Base-by-base conservation (phyloP, 805 yeast species). In the Yamadazyma scolyti region DNA sequence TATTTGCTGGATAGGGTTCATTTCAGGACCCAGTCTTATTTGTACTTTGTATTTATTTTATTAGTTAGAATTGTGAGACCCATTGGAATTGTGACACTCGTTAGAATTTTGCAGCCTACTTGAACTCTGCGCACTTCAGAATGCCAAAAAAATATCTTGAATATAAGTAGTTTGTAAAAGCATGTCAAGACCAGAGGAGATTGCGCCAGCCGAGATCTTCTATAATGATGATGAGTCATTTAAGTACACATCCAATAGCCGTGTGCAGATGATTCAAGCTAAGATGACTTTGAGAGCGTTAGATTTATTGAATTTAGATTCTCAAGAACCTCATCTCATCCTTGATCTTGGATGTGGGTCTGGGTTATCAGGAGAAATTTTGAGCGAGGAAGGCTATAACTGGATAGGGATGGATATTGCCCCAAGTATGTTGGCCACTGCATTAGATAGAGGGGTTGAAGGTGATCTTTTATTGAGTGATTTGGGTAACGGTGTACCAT, bases 321-420 rank as follows among this genome's bases (percentile, higher is more conserved):
- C 42, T 16, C 75, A 77, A 1, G 65, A 61, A 18, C 71, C 77
- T 10, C 82, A 85, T 45, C 80, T 79, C 47, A 54, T 93, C 8
- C 72, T 93, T 12, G 98, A 93, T 70, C 73, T 93, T 20, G 98
- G 98, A 10, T 93, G 97, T 67, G 98, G 98, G 2, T 88, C 97
- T 0, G 97, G 98, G 0, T 71, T 93, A 11, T 79, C 93, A 21
- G 98, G 98, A 5, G 97, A 93, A 52, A 90, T 93, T 20, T 63
- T 93, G 25, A 77, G 90, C 0, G 95, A 93, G 50, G 97, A 93
- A 54, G 95, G 95, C 6, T 95, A 86, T 52, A 66, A 79, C 34
- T 93, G 98, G 97, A 64, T 86, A 24, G 98, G 98, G 5, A 78
- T 93, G 86, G 98, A 93, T 60, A 93, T 93, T 30, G 77, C 97